Base-by-base conservation (phyloP, 495 filamentous ascomycete genomes). In the Penicillium goetzii region DNA sequence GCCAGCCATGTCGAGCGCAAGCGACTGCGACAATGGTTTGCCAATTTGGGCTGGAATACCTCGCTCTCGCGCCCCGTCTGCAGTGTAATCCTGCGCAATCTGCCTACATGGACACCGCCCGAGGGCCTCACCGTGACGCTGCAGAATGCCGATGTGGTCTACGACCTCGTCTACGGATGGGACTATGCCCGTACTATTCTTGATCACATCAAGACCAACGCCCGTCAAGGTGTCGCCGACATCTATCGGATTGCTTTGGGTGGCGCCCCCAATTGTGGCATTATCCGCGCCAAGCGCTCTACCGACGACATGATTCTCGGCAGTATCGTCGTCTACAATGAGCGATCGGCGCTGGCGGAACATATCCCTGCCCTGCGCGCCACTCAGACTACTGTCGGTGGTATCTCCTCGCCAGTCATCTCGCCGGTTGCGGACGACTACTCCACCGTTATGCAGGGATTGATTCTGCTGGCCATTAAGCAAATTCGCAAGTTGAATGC, bases 281-380 rank as follows among this genome's bases (percentile, higher is more conserved):
- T 97, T 59, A 92, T 97, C 60, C 84, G 92, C 33, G 92, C 92
- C 6, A 93, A 90, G 73, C 83, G 85, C 56, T 84, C 84, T 0
- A 77, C 82, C 43, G 90, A 91, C 63, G 87, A 85, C 14, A 82
- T 80, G 28, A 75, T 97, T 17, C 71, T 96, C 32, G 92, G 92
- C 7, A 92, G 90, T n/a, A 86, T 96, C 17, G 89, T 97, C 55
- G 83, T 96, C 21, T 93, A 92, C 72, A 89, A 88, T 66, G 82
- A 83, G 28, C 84, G 85, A 49, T 89, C 90, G 11, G 74, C 71
- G 14, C 76, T 96, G 41, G 86, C 90, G 4, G 85, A 85, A 23
- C 89, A 86, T 70, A 85, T 96, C 60, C 91, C 92, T 2, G 79
- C 84, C 0, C 78, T 96, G 65, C 77, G 76, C 49, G 58, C 69